Evolutionary conservation across 1,139 yeast species (phyloP).

Genomic region (Geotrichum reessii): DNA sequence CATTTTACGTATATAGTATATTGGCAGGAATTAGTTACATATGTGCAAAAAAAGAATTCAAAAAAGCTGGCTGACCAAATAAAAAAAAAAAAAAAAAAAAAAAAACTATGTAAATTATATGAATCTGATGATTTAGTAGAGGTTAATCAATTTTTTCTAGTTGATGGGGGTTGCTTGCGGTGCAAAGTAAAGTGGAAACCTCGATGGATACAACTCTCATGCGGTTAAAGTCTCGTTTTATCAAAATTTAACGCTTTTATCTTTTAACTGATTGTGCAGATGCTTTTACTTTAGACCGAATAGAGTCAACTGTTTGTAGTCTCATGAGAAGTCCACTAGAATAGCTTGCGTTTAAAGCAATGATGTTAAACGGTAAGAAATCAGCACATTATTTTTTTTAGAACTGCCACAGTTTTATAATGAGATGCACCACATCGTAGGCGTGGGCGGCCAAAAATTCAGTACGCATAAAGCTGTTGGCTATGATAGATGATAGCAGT

Average conservation of each 20-base stretch:
- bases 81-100: no score
- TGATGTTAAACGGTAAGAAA: not conserved
- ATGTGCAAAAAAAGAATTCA: no score
- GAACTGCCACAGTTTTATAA: not conserved
- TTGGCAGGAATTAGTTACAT: no score
- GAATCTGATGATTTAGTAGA: not conserved
- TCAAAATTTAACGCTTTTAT: not conserved
- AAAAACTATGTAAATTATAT: not conserved
- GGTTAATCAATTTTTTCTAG: not conserved
- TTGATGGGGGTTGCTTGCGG: not conserved
- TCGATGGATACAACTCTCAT: not conserved
- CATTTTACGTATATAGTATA: no score
- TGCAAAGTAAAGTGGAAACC: not conserved
- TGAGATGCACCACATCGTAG: not conserved
- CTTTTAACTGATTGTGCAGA: no score
- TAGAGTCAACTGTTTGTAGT: not conserved
- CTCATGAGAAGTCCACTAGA: not conserved
- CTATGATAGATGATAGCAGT: not conserved
- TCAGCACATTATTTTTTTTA: not conserved
- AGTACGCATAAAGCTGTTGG: not conserved
- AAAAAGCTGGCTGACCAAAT: no score
- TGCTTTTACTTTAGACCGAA: not conserved
- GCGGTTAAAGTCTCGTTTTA: not conserved
- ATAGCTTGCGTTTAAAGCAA: not conserved
- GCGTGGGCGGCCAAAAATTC: not conserved